phyloP scores from a whole-genome alignment of 106 monocot genomes.

The Ottelia alismoides region DNA sequence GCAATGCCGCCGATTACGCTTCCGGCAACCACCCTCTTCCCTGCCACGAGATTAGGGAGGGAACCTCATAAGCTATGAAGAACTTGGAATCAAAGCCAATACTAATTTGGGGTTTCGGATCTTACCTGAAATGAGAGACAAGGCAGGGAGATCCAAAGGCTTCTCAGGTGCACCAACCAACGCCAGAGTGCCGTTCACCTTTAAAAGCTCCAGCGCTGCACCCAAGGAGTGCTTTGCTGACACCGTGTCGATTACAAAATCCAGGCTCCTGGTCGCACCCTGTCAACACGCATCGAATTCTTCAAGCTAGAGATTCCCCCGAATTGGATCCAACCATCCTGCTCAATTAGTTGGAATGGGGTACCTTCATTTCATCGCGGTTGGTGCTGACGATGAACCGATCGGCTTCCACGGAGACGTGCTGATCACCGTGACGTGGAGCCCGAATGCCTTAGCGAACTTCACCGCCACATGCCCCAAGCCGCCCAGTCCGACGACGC shows the following conservation, averaged over 20 bases:
- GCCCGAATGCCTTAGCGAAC: slow-evolving; percentile 11
- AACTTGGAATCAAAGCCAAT: background rate
- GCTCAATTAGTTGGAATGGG: background rate
- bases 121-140: slow-evolving; percentile 65
- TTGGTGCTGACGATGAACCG: slow-evolving; percentile 5
- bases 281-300: background rate
- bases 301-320: background rate
- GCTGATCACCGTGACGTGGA: slow-evolving; percentile 10
- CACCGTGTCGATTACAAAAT: slow-evolving; percentile 30
- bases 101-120: too few species aligned
- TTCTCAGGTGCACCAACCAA: slow-evolving; percentile 55
- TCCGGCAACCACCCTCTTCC: slow-evolving; percentile 8
- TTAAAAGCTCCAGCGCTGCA: slow-evolving; percentile 47
- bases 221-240: slow-evolving; percentile 38
- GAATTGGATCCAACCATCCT: too few species aligned
- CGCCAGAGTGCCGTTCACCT: slow-evolving; percentile 37
- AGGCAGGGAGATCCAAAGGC: slow-evolving; percentile 52
- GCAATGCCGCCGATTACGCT: slow-evolving; percentile 56
- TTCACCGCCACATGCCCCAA: slow-evolving; percentile 11
- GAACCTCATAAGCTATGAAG: background rate
- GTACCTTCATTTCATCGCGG: slow-evolving; percentile 4
- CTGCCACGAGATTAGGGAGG: background rate
- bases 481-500: slow-evolving; percentile 10
- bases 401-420: slow-evolving; percentile 7
- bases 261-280: slow-evolving; percentile 30